A percentile compares a stretch with the other conserved stretches of the same genome.
Evolutionary conservation across 352 stramenopile species (phyloP).

Genomic region (Globisporangium paddicum): DNA sequence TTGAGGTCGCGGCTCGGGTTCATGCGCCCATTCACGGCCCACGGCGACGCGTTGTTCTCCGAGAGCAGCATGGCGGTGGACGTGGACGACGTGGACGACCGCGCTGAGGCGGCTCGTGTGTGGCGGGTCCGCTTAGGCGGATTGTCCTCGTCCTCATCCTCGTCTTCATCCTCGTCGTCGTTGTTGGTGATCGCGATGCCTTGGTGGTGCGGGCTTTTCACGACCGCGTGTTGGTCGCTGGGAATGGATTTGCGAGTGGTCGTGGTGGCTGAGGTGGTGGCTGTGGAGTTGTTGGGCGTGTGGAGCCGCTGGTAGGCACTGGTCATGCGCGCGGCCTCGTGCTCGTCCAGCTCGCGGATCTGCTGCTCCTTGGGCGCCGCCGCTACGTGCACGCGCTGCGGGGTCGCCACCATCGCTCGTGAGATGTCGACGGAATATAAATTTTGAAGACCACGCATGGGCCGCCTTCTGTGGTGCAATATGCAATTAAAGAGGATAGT

Average conservation of each 20-base stretch:
- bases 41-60: slow-evolving; percentile 1
- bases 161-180: background rate
- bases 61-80: slow-evolving; percentile 11
- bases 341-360: slow-evolving; percentile 17
- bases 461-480: background rate
- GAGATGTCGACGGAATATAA: too few relatives aligned
- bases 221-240: too few relatives aligned
- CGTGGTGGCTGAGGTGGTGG: background rate
- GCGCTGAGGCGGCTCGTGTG: slow-evolving; percentile 5
- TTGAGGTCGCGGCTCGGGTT: slow-evolving; percentile 50
- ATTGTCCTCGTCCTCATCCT: background rate
- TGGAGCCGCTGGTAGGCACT: slow-evolving; percentile 9
- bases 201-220: slow-evolving; percentile 4
- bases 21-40: slow-evolving; percentile 32
- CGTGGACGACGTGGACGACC: background rate
- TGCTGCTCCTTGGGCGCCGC: slow-evolving; percentile 17
- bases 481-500: background rate
- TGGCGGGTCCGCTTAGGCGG: background rate
- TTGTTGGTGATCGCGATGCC: slow-evolving; percentile 5
- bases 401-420: background rate
- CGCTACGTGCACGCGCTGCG: slow-evolving; percentile 16
- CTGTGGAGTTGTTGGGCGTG: slow-evolving; percentile 10
- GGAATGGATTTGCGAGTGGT: background rate
- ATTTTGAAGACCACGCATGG: background rate
- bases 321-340: background rate